A percentile compares a stretch with the other conserved stretches of the same genome.
Conservation (phyloP, 345 rosid genomes). For the Leavenworthia alabamica region DNA sequence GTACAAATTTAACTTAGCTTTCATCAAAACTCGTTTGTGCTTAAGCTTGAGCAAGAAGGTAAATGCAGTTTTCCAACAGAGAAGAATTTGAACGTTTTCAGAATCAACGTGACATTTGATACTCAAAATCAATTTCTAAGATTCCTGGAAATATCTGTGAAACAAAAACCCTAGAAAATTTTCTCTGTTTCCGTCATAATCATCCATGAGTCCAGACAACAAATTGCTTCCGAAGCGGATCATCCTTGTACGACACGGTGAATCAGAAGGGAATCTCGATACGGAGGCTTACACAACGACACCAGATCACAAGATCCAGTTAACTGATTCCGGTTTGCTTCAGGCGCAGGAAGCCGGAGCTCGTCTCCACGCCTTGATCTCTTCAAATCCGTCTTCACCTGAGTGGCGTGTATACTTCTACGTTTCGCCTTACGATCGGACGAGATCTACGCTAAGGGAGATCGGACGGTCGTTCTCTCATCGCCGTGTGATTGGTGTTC, state of each 20-base stretch:
- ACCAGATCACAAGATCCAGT: conserved; percentile 82
- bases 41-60: conserved; percentile 32
- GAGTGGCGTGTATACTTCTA: conserved; percentile 85
- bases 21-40: neutral
- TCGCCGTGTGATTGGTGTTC: conserved; percentile 73
- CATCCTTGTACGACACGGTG: conserved; percentile 91
- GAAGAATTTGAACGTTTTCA: neutral
- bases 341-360: conserved; percentile 68
- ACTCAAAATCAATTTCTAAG: conserved; percentile 2
- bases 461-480: conserved; percentile 75
- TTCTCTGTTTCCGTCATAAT: neutral
- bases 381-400: conserved; percentile 21
- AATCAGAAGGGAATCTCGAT: conserved; percentile 84
- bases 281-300: conserved; percentile 67
- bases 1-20: neutral
- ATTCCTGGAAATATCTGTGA: neutral
- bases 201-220: conserved; percentile 30
- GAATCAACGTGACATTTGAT: neutral
- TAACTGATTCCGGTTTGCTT: conserved; percentile 46
- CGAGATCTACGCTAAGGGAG: conserved; percentile 85
- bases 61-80: neutral
- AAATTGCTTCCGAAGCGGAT: conserved; percentile 72
- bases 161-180: neutral
- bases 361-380: conserved; percentile 42
- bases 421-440: conserved; percentile 87